phyloP scores from a whole-genome alignment of 2,329 filamentous ascomycete species.

The Camillea tinctor region DNA sequence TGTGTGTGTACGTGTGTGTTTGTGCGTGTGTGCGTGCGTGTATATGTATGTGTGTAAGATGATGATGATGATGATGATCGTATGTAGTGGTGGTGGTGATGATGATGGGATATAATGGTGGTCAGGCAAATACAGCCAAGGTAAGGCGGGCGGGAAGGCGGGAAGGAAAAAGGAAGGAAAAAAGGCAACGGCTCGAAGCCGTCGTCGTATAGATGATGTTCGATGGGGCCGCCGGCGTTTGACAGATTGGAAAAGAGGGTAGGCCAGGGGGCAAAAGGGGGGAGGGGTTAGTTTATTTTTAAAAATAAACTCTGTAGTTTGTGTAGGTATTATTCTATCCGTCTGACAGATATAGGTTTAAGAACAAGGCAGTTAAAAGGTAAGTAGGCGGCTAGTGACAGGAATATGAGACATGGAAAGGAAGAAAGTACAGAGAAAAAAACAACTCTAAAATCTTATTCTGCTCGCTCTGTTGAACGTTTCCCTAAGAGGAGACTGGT shows the following conservation, averaged over 20 bases:
- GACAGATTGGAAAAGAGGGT: too few relatives aligned
- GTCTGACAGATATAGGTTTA: neutral
- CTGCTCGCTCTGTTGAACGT: neutral
- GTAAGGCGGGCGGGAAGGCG: constrained; percentile 12
- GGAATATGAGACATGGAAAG: neutral
- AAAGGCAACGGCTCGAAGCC: constrained; percentile 18
- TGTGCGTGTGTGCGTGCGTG: too few relatives aligned
- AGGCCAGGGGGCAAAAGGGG: too few relatives aligned
- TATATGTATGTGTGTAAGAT: too few relatives aligned
- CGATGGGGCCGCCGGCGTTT: too few relatives aligned
- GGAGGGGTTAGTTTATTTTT: neutral
- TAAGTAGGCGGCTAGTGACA: too few relatives aligned
- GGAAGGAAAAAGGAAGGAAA: constrained; percentile 3
- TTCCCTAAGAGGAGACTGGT: neutral
- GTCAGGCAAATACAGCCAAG: neutral
- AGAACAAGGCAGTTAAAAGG: neutral
- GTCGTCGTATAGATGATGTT: constrained; percentile 3
- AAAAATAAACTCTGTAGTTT: neutral
- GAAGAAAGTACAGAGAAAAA: neutral
- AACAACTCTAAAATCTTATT: neutral
- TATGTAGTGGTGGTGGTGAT: neutral
- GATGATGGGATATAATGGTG: neutral
- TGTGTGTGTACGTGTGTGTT: too few relatives aligned
- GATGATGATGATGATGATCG: neutral
- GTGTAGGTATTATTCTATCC: neutral